Conservation (phyloP, 352 stramenopile genomes). For the Pythium rishiriense region DNA sequence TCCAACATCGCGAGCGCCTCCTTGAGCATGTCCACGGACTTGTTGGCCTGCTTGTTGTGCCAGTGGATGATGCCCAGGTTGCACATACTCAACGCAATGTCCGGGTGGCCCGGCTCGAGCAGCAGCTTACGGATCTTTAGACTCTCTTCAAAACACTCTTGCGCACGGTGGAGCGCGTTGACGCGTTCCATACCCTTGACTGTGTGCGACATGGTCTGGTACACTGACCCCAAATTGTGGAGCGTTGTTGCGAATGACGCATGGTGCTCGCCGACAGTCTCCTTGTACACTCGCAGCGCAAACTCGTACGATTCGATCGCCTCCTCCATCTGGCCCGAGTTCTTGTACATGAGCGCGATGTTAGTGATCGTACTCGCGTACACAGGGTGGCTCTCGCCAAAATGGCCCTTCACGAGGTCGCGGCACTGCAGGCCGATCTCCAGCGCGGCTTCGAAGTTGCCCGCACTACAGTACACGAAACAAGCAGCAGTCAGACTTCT, state of each 20-base stretch:
- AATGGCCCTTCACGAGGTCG: constrained; percentile 70
- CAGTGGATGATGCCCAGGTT: constrained; percentile 82
- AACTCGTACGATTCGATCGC: constrained; percentile 82
- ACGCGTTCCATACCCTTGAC: constrained; percentile 73
- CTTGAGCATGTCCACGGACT: constrained; percentile 57
- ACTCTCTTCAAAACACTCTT: constrained; percentile 81
- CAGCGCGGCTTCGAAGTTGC: constrained; percentile 64
- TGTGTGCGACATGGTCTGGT: constrained; percentile 58
- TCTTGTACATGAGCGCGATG: constrained; percentile 89
- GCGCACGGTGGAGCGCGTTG: constrained; percentile 54
- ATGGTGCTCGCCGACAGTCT: constrained; percentile 75
- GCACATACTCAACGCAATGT: constrained; percentile 81
- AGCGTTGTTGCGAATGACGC: constrained; percentile 84
- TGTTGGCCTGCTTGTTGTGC: constrained; percentile 79
- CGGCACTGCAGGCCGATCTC: constrained; percentile 69
- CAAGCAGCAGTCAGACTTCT: neutral
- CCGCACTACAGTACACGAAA: constrained; percentile 36
- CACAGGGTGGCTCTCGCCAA: constrained; percentile 76
- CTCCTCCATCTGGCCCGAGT: constrained; percentile 70
- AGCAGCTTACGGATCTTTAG: constrained; percentile 72
- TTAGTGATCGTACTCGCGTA: constrained; percentile 87
- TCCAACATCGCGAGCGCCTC: constrained; percentile 66
- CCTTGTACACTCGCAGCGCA: constrained; percentile 80
- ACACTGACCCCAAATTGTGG: constrained; percentile 80
- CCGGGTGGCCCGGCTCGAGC: constrained; percentile 70